Evolutionary conservation across 2,329 filamentous ascomycete species (phyloP), one percentile per base, ranked within the genome.

Genomic region (Talaromyces sp.): DNA sequence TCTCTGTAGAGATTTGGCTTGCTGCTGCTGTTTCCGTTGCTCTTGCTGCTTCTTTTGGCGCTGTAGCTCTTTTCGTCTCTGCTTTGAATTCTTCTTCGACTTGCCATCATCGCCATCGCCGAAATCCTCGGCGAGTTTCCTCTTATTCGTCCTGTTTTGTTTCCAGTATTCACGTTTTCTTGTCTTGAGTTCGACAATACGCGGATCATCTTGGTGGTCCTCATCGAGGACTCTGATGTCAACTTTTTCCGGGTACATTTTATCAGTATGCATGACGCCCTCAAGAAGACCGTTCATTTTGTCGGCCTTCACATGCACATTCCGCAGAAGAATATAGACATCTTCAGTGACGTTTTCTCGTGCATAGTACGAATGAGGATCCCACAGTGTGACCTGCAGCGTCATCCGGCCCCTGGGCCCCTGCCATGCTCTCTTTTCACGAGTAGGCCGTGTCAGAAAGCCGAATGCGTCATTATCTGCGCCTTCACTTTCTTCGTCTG

Each of bases 341-440:
- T 86, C 85, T n/a, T 79, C 75, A 2, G 81, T 78, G 31, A 95
- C 78, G 7, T 85, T 75, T 0, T 82, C 72, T 16, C 81, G 82
- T n/a, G 89, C 83, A 67, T 80, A 86, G 1, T 73, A 70, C 1
- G 87, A 86, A 74, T 97, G 90, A 0, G 85, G 85, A 14, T 89
- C 87, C 74, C 83, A 96, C 33, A 90, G 82, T 33, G 87, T 90
- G 27, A 97, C 78, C 70, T 89, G 87, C 61, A 97, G 81, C 1
- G 88, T 89, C 72, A 85, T 81, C 71, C 88, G 87, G 2, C 93
- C 93, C 69, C 81, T 89, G 0, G 93, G 93, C 0, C 93, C 92
- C 1, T 81, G 79, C 90, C 91, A 96, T 45, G 75, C 76, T 22
- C 74, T 73, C 31, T 74, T 70, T 27, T 71, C 75, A 60, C 66